These are phyloP conservation scores for Elsinoe batatas DNA, from an alignment of 2,329 filamentous ascomycete species.

Conservation along the genomic window DNA sequence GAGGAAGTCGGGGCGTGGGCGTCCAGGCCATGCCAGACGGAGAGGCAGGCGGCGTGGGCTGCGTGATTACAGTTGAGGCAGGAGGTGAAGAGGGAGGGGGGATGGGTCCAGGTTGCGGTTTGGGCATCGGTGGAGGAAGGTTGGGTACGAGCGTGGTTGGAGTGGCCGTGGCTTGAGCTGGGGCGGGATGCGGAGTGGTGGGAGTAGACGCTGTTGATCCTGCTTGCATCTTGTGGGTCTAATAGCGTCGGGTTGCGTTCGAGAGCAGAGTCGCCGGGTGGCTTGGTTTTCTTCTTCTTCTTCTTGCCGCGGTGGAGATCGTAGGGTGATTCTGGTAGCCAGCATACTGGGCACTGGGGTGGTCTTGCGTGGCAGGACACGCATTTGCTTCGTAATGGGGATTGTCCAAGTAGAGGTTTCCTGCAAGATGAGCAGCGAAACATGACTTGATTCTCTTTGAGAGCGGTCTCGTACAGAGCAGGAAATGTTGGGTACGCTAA, in stretches of 20 bases:
- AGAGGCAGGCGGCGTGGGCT: slow-evolving; percentile 49
- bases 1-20: slow-evolving; percentile 19
- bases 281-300: slow-evolving; percentile 20
- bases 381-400: slow-evolving; percentile 39
- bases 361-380: slow-evolving; percentile 39
- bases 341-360: slow-evolving; percentile 36
- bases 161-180: not conserved
- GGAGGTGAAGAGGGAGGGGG: slow-evolving; percentile 41
- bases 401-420: slow-evolving; percentile 41
- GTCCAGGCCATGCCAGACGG: slow-evolving; percentile 42
- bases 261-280: not conserved
- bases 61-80: slow-evolving; percentile 53
- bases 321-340: slow-evolving; percentile 34
- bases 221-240: not conserved
- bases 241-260: not conserved
- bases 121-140: not conserved
- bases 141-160: not conserved
- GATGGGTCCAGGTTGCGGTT: slow-evolving; percentile 14
- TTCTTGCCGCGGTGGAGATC: slow-evolving; percentile 25
- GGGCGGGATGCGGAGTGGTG: not conserved
- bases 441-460: slow-evolving; percentile 45
- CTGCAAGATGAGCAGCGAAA: slow-evolving; percentile 48
- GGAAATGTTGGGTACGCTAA: slow-evolving; percentile 46
- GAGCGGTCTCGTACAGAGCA: slow-evolving; percentile 46
- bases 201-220: slow-evolving; percentile 2